Evolutionary conservation across 2,329 filamentous ascomycete genomes (phyloP).

Genomic region (Neodidymelliopsis sp.): DNA sequence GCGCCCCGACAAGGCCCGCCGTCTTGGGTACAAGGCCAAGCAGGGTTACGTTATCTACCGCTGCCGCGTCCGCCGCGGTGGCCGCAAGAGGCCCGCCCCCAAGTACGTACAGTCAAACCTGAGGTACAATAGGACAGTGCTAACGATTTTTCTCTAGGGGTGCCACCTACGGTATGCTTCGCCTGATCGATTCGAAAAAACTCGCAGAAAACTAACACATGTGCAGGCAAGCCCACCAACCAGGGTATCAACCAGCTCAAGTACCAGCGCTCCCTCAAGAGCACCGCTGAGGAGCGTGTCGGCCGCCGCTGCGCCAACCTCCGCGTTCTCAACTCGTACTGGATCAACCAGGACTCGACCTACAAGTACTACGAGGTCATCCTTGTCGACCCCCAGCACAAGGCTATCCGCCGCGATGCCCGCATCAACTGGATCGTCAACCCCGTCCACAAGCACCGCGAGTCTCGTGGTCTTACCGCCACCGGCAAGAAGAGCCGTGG

Average conservation of each 20-base stretch:
- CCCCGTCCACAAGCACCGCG: slow-evolving; percentile 99
- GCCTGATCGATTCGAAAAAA: slow-evolving; percentile 7
- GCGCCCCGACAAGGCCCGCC: slow-evolving; percentile 99
- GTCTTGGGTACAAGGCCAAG: slow-evolving; percentile 99
- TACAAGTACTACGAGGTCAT: slow-evolving; percentile 99
- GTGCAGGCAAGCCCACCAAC: slow-evolving; percentile 98
- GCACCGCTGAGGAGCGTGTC: slow-evolving; percentile 99
- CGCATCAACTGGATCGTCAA: slow-evolving; percentile 99
- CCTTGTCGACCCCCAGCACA: slow-evolving; percentile 99
- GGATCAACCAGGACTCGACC: slow-evolving; percentile 99
- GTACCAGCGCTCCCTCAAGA: slow-evolving; percentile 98
- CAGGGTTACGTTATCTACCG: slow-evolving; percentile 99
- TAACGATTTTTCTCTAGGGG: slow-evolving; percentile 65
- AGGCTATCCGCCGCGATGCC: slow-evolving; percentile 98
- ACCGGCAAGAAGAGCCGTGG: slow-evolving; percentile 99
- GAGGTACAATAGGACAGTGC: slow-evolving; percentile 16
- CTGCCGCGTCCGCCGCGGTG: slow-evolving; percentile 96
- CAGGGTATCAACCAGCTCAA: slow-evolving; percentile 99
- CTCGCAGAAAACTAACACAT: slow-evolving; percentile 31
- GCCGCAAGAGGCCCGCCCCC: slow-evolving; percentile 93
- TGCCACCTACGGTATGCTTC: slow-evolving; percentile 90
- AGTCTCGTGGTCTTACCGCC: slow-evolving; percentile 93
- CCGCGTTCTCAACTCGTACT: slow-evolving; percentile 99
- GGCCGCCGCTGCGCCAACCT: slow-evolving; percentile 98
- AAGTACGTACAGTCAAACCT: slow-evolving; percentile 58